phyloP scores from a whole-genome alignment of 2,329 filamentous ascomycete species.

The Botrytis fragariae region DNA sequence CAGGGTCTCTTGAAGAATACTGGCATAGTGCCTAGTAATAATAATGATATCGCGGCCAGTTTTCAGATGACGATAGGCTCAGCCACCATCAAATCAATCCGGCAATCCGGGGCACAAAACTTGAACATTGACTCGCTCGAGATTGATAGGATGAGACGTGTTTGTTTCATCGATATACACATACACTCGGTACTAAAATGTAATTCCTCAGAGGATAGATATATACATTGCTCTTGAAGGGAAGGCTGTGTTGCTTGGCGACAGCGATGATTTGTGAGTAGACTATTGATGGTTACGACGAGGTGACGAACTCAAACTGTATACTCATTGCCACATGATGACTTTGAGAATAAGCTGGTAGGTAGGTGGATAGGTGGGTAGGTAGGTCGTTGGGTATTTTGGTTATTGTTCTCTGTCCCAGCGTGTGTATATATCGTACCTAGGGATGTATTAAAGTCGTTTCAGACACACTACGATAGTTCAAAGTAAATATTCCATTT shows the following conservation, averaged over 20 bases:
- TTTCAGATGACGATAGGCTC: background rate
- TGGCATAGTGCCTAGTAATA: background rate
- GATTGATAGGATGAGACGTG: background rate
- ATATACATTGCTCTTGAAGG: background rate
- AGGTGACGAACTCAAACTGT: background rate
- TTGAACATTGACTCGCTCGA: no score
- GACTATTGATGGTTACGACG: background rate
- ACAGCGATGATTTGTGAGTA: background rate
- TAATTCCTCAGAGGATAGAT: background rate
- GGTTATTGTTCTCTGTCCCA: background rate
- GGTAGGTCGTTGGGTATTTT: no score
- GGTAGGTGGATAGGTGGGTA: no score
- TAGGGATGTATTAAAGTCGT: background rate
- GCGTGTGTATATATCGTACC: background rate
- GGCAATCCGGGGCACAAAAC: background rate
- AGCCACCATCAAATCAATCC: background rate
- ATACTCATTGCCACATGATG: background rate
- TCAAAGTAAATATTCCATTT: background rate
- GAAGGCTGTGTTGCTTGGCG: conserved; percentile 21
- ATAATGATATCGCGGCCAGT: background rate
- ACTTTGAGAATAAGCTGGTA: background rate
- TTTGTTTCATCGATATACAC: background rate
- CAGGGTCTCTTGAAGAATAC: background rate
- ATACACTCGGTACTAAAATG: background rate
- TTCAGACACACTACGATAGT: background rate